phyloP scores from a whole-genome alignment of 441 rosid genomes.

The Manihot esculenta region DNA sequence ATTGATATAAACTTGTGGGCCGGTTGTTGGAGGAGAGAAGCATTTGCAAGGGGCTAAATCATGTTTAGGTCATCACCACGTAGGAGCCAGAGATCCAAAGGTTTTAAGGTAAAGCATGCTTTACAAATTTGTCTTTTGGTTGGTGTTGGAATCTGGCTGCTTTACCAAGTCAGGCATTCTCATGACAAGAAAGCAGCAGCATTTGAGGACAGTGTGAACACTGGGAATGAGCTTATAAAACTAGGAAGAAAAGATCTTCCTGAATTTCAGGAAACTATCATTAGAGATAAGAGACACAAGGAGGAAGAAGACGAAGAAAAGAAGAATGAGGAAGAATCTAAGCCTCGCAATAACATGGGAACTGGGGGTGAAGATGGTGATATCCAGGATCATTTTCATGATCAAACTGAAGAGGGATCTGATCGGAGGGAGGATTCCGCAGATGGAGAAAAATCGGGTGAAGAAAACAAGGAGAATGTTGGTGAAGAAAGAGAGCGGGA shows the following conservation, averaged over 20 bases:
- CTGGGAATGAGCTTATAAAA: conserved; percentile 32
- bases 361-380: conserved; percentile 26
- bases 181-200: conserved; percentile 56
- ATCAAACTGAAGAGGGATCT: conserved; percentile 36
- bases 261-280: conserved; percentile 29
- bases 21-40: conserved; percentile 17
- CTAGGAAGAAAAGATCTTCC: conserved; percentile 65
- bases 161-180: conserved; percentile 86
- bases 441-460: conserved; percentile 18
- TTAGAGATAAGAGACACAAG: conserved; percentile 34
- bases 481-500: conserved; percentile 1
- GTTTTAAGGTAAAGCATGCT: conserved; percentile 66
- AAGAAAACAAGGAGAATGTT: too few relatives aligned
- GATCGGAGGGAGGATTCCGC: conserved; percentile 27
- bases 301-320: conserved; percentile 31
- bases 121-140: conserved; percentile 70
- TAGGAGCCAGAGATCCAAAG: conserved; percentile 68
- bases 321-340: conserved; percentile 36
- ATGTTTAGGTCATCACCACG: conserved; percentile 74
- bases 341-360: conserved; percentile 20
- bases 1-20: conserved; percentile 6
- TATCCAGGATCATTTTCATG: conserved; percentile 22
- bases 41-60: conserved; percentile 12
- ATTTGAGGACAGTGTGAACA: conserved; percentile 37
- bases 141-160: conserved; percentile 79